Conservation (phyloP, 2,329 filamentous ascomycete species). For the Westerdykella aurantiaca region DNA sequence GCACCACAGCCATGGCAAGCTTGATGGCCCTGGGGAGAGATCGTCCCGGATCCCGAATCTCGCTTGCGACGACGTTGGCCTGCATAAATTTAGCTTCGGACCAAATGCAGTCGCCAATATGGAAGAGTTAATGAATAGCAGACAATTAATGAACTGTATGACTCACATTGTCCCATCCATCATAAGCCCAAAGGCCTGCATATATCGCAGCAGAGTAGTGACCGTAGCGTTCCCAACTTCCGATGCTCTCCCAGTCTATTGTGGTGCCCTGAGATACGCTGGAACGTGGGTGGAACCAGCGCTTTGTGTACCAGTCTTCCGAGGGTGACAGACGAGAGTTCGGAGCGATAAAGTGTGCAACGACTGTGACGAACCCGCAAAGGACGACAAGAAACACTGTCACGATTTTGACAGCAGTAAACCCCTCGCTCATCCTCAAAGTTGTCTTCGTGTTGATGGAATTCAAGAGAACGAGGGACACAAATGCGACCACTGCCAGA, state of each 20-base stretch:
- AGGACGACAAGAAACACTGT: conserved; percentile 30
- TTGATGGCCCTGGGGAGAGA: conserved; percentile 57
- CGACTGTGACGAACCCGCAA: conserved; percentile 24
- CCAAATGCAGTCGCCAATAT: conserved; percentile 11
- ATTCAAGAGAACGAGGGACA: conserved; percentile 39
- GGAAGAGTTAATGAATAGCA: not conserved
- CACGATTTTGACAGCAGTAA: conserved; percentile 37
- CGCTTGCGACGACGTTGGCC: conserved; percentile 37
- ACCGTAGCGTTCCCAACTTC: conserved; percentile 55
- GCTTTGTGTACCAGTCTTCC: conserved; percentile 38
- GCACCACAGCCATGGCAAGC: conserved; percentile 54
- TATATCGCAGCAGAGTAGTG: conserved; percentile 58
- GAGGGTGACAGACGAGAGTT: conserved; percentile 24
- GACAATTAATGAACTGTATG: not conserved
- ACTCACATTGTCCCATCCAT: conserved; percentile 60
- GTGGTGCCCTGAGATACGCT: conserved; percentile 43
- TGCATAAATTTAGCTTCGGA: conserved; percentile 3
- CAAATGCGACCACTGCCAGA: conserved; percentile 33
- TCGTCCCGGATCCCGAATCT: conserved; percentile 30
- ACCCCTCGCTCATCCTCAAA: conserved; percentile 39
- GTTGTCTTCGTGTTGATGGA: conserved; percentile 41
- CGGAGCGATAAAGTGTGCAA: conserved; percentile 26
- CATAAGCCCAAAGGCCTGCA: conserved; percentile 59
- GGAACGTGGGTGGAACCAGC: conserved; percentile 52
- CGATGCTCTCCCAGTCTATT: conserved; percentile 37